Base-by-base conservation (phyloP, 148 eudicot genomes). In the Diospyros lotus region DNA sequence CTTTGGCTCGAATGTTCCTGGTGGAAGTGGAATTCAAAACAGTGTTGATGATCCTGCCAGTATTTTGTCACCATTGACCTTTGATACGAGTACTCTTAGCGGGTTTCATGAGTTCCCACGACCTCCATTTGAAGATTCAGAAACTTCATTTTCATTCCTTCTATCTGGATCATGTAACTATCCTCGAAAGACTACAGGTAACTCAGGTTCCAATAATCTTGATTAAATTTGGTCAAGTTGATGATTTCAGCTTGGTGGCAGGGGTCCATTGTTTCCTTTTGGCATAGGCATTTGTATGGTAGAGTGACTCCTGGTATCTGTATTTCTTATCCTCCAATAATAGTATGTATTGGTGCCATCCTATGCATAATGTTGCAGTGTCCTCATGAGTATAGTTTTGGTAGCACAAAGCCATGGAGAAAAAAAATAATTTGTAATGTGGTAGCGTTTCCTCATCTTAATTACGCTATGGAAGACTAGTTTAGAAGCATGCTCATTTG, bases 21-120 rank as follows among this genome's bases (percentile, higher is more conserved):
- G 46, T 46, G 85, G 66, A 14, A 81, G n/a, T 73, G 80, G 65
- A 17, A 58, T 82, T 40, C 84, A 82, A 71, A 84, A 61, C 78
- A 82, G 73, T 58, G 59, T 52, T 3, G 90, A 86, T 39, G 92
- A 94, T 74, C 73, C 88, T 51, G 41, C 75, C 1, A 55, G 66
- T 58, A 86, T 76, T 84, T 92, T 92, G 79, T 89, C 97, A 0
- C 86, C 95, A 53, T 59, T 94, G 77, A 85, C 79, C 77, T 89
- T 85, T 28, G 94, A 86, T 48, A 9, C 81, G 1, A 76, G 84
- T 58, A 91, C 75, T 76, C 80, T 89, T 52, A 75, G 84, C 58
- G 92, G 88, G 38, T 86, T 87, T 77, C 87, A 86, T 46, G 97
- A 94, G 68, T 92, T 94, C 73, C 82, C 92, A 4, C 87, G 84